Percentiles rank a stretch among this genome's conserved stretches.
phyloP scores from a whole-genome alignment of 129 eudicot species.

The Centaurea solstitialis region DNA sequence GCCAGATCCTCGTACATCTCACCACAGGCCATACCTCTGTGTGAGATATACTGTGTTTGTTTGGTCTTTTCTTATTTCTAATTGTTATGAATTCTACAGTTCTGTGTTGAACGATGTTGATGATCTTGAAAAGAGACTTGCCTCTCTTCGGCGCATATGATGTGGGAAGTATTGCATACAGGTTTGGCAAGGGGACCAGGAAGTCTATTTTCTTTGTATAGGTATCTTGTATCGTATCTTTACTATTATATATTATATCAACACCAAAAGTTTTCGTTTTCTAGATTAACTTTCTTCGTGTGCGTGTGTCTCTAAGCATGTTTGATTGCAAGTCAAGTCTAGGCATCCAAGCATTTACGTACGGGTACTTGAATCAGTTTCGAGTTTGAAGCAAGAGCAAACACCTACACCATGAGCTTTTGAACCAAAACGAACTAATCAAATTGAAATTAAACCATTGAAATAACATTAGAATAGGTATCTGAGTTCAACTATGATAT shows the following conservation, averaged over 20 bases:
- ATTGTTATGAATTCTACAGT: constrained; percentile 37
- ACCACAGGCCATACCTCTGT: background rate
- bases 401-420: background rate
- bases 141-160: constrained; percentile 85
- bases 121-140: constrained; percentile 90
- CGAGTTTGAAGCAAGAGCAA: background rate
- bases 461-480: background rate
- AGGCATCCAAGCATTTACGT: no score
- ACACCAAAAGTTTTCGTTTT: background rate
- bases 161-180: background rate
- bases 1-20: background rate
- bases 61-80: background rate
- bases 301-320: background rate
- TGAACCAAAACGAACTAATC: background rate
- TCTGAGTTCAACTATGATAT: no score
- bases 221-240: constrained; percentile 24
- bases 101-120: constrained; percentile 65
- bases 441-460: background rate
- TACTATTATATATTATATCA: constrained; percentile 9
- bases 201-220: constrained; percentile 24
- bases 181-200: background rate
- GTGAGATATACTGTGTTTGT: no score
- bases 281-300: background rate
- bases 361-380: no score
- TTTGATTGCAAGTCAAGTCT: no score